Conservation (phyloP, 75 land plant genomes). For the Pseudotsuga menziesii region DNA sequence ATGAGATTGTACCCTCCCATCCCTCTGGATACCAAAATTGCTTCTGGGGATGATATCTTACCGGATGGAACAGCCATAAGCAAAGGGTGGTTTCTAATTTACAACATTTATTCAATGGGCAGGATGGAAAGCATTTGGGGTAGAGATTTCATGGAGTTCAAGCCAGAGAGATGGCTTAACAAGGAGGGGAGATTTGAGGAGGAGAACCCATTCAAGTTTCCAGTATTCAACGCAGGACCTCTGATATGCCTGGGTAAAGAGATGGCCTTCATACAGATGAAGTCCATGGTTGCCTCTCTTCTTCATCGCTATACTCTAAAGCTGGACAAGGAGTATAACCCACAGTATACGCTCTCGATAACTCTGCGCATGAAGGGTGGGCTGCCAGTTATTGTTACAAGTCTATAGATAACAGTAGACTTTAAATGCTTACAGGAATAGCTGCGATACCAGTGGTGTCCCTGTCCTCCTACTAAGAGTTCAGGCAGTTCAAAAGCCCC, state of each 20-base stretch:
- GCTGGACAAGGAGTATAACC: constrained; percentile 8
- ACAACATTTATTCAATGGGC: constrained; percentile 25
- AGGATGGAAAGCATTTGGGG: constrained; percentile 36
- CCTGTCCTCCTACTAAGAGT: too few species aligned
- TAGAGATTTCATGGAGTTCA: constrained; percentile 20
- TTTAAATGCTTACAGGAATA: too few species aligned
- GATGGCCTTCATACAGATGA: constrained; percentile 30
- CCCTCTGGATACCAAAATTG: constrained; percentile 19
- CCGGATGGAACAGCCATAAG: constrained; percentile 27
- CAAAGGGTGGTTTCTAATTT: constrained; percentile 2
- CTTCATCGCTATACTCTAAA: constrained; percentile 5
- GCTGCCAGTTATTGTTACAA: not conserved
- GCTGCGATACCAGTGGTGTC: too few species aligned
- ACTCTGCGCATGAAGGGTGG: not conserved
- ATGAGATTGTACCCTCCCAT: constrained; percentile 39
- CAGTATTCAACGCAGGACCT: constrained; percentile 37
- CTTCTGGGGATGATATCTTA: constrained; percentile 22
- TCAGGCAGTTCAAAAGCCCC: too few species aligned
- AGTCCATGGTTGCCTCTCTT: constrained; percentile 17
- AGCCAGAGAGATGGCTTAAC: constrained; percentile 30
- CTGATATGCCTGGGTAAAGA: constrained; percentile 42
- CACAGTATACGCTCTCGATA: not conserved
- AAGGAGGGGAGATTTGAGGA: constrained; percentile 15
- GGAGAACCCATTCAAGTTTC: constrained; percentile 21
- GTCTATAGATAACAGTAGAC: too few species aligned